These are phyloP conservation scores for Wickerhamiella hasegawae DNA, from an alignment of 805 yeast genomes.

Conservation along the genomic window DNA sequence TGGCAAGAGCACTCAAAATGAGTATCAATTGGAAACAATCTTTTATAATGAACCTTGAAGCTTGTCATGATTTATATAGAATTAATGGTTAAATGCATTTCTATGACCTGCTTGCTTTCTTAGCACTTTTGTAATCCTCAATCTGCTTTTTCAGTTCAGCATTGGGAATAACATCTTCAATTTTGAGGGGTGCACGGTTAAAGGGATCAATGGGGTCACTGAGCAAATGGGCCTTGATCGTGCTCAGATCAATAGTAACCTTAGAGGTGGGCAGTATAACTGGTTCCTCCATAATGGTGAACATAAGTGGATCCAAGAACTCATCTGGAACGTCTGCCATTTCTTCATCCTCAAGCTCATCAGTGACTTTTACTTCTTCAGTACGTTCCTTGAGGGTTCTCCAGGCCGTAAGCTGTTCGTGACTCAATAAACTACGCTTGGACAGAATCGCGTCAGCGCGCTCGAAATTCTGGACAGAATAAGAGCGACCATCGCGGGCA, in stretches of 20 bases:
- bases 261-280: constrained; percentile 83
- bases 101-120: not conserved
- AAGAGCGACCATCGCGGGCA: constrained; percentile 86
- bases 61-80: not conserved
- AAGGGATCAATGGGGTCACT: constrained; percentile 97
- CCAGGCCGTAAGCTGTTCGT: constrained; percentile 40
- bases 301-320: constrained; percentile 93
- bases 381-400: constrained; percentile 44
- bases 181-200: constrained; percentile 75
- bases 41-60: no score
- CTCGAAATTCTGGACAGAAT: constrained; percentile 44
- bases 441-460: constrained; percentile 56
- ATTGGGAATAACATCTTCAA: constrained; percentile 79
- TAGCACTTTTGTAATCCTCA: constrained; percentile 24
- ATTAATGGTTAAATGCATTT: no score
- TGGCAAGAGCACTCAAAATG: constrained; percentile 13
- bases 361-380: constrained; percentile 23
- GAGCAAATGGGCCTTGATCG: constrained; percentile 82
- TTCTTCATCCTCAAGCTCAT: constrained; percentile 73
- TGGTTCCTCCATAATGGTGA: constrained; percentile 87
- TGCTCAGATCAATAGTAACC: constrained; percentile 72
- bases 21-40: constrained; percentile 1
- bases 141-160: constrained; percentile 49
- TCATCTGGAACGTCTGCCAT: constrained; percentile 94
- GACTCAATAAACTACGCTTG: constrained; percentile 37